Evolutionary conservation across 352 stramenopile genomes (phyloP), one percentile per base, ranked within the genome.

Genomic region (Phytophthora pinifolia): DNA sequence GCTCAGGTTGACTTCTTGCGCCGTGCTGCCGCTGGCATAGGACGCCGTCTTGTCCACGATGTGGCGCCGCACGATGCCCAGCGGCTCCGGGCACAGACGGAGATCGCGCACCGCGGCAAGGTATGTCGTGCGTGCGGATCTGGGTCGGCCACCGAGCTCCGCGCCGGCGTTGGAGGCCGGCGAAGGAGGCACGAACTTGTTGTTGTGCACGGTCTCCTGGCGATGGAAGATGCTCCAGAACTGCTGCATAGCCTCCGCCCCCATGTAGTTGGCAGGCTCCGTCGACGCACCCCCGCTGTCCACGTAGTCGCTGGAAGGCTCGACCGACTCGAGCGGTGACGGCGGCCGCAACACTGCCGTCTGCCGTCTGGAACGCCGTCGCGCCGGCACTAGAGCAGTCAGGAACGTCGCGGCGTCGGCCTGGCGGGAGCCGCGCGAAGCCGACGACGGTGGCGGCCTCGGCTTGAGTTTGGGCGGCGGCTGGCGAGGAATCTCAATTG

Each of bases 171-270:
- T 27, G 29, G 50, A 50, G 1, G 57, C 42, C 7, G 43, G 51
- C 1, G 35, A 6, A 1, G 44, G 17, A 42, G 47, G 27, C 15
- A 64, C 51, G 2, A 41, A n/a, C 51, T 71, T 71, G 61, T 86
- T 74, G 59, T 86, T 83, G 52, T 73, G 69, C 27, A 85, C 65
- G 0, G 58, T 67, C 42, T 89, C 77, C 41, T 92, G 74, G 2
- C 72, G 75, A 29, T 89, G 82, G 49, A 92, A 92, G 39, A 88
- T 74, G 25, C 49, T 54, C 79, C 82, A 92, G 60, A 90, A 90
- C 20, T 67, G 58, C 10, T 76, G 58, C 49, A 92, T 68, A 4
- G 79, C 79, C 4, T 83, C 67, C 15, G 20, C 13, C 17, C 79
- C 82, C 38, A 88, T 74, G 70, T 92, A 89, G 49, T 88, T 89